A percentile compares a stretch with the other conserved stretches of the same genome.
These are phyloP conservation scores for Musa schizocarpa DNA, from an alignment of 176 grass and related monocot species.

Conservation along the genomic window DNA sequence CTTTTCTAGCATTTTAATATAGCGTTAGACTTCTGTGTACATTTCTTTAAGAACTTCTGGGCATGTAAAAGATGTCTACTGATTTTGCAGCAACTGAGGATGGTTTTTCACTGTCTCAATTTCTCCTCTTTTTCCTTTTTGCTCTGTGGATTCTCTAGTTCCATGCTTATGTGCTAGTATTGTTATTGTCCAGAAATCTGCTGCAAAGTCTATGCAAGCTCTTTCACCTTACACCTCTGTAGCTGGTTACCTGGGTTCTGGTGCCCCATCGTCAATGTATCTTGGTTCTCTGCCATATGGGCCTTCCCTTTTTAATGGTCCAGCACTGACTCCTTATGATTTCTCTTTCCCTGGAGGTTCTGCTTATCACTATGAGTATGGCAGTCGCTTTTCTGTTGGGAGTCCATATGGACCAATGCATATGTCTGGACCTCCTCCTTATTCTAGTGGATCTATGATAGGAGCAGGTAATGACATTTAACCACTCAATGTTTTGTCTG, in stretches of 20 bases:
- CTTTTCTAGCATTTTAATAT: no score
- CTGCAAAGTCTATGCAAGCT: constrained; percentile 43
- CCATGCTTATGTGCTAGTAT: not conserved
- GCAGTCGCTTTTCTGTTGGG: constrained; percentile 46
- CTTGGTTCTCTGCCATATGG: constrained; percentile 42
- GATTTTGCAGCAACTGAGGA: not conserved
- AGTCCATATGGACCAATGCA: constrained; percentile 59
- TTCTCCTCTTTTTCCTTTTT: not conserved
- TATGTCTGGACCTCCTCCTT: constrained; percentile 44
- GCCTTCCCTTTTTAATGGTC: constrained; percentile 46
- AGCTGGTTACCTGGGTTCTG: constrained; percentile 50
- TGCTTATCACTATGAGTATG: constrained; percentile 59
- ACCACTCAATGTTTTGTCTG: not conserved
- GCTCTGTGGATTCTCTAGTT: not conserved
- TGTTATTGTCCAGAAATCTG: constrained; percentile 32
- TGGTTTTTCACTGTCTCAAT: not conserved
- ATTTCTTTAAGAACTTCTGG: not conserved
- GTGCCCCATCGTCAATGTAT: constrained; percentile 56
- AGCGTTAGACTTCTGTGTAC: no score
- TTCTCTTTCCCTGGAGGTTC: constrained; percentile 61
- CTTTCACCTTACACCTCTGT: constrained; percentile 34
- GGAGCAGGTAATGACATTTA: constrained; percentile 35
- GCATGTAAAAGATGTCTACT: not conserved
- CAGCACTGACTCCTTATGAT: constrained; percentile 38
- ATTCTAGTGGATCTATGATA: constrained; percentile 55